Base-by-base conservation (phyloP, 2,329 filamentous ascomycete species). In the Botrytis elliptica region DNA sequence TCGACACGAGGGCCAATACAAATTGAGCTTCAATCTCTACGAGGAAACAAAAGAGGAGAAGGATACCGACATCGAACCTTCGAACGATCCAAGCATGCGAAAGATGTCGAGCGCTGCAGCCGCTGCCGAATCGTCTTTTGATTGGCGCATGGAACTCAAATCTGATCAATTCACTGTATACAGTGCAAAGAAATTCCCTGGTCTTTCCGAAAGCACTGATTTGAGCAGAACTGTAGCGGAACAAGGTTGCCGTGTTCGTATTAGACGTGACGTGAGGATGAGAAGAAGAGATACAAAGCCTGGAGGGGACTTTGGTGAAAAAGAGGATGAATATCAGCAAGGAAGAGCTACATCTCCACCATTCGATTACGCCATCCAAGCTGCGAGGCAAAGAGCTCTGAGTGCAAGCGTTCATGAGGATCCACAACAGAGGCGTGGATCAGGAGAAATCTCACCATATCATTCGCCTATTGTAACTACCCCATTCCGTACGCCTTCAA, bases 111-210 rank as follows among this genome's bases (percentile, higher is more conserved):
- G 20, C 84, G 74, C 82, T 82, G 36, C 83, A 82, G 84, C 83
- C 66, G 87, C 65, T 36, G 74, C 71, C 4, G 78, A 80, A 74
- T 74, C 79, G 79, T 83, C 92, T 74, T 93, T 97, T 76, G 92
- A 94, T 80, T 95, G 94, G 84, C 89, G 95, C 71, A 89, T 98
- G 84, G 94, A 97, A 82, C 92, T 98, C 79, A 94, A 95, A 85
- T 97, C 96, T 0, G 84, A 88, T 20, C 90, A 93, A 0, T 98
- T 99, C 82, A 91, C 89, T 67, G 96, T 98, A 60, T 98, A 88
- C 85, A 98, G 95, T 79, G 96, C 96, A 70, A 99, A 98, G 90
- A 98, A 98, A 85, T 99, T 99, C 84, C 96, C 96, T 25, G 96
- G 95, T 29, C 85, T 98, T 74, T 92, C 93, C 63, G 93, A 96